Percentiles rank a stretch among this genome's conserved stretches.
phyloP scores from a whole-genome alignment of 768 basidiomycete species.

The Panus rudis region DNA sequence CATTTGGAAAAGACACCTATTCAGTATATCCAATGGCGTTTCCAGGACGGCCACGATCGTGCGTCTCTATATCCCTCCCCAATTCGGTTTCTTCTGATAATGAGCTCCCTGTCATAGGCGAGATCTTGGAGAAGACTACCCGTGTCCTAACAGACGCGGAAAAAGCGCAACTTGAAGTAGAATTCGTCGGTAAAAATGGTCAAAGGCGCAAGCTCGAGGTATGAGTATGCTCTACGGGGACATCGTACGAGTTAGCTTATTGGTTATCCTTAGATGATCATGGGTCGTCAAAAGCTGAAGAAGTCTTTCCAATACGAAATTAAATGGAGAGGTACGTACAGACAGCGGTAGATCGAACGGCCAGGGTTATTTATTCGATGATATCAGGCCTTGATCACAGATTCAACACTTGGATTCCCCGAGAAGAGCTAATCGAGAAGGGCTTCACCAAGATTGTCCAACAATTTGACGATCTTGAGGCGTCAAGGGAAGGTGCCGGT shows the following conservation, averaged over 20 bases:
- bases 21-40: constrained; percentile 97
- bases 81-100: constrained; percentile 4
- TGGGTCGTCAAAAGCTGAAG: constrained; percentile 97
- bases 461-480: constrained; percentile 95
- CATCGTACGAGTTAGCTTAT: neutral
- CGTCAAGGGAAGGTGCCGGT: constrained; percentile 92
- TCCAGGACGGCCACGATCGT: constrained; percentile 98
- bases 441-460: constrained; percentile 87
- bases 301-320: constrained; percentile 92
- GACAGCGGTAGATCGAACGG: neutral
- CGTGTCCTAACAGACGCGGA: constrained; percentile 89
- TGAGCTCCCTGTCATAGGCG: constrained; percentile 40
- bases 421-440: constrained; percentile 78
- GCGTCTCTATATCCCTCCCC: constrained; percentile 24
- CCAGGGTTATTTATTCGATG: neutral
- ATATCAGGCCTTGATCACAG: constrained; percentile 60
- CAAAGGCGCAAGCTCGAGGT: constrained; percentile 89
- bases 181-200: constrained; percentile 89
- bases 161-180: constrained; percentile 65
- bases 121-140: constrained; percentile 85
- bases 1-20: constrained; percentile 96
- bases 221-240: constrained; percentile 17
- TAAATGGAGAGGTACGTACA: constrained; percentile 55
- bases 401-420: constrained; percentile 87
- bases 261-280: constrained; percentile 47